A percentile compares a stretch with the other conserved stretches of the same genome.
phyloP scores from a whole-genome alignment of 306 rosid genomes.

The Parietaria judaica region DNA sequence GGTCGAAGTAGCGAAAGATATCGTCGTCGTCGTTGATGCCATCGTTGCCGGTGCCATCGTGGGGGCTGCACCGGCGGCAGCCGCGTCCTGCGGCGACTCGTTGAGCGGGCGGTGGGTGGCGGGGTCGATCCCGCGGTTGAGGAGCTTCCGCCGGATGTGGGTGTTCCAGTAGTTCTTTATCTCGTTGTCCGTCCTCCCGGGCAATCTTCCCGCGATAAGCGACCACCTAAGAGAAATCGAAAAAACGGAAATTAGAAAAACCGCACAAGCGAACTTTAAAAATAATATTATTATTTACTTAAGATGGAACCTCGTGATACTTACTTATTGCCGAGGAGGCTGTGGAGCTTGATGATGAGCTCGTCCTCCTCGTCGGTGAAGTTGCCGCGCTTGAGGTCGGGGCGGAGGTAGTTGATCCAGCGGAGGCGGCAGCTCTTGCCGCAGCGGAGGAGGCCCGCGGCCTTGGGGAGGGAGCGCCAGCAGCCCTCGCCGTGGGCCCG shows the following conservation, averaged over 20 bases:
- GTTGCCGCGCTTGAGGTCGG: slow-evolving; percentile 94
- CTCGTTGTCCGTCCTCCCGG: slow-evolving; percentile 96
- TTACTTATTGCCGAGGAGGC: slow-evolving; percentile 94
- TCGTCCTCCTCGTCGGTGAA: slow-evolving; percentile 94
- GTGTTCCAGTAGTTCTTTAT: slow-evolving; percentile 98
- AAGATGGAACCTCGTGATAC: too few species aligned
- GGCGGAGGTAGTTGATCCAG: slow-evolving; percentile 97
- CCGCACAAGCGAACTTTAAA: not conserved
- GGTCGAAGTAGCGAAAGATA: slow-evolving; percentile 46
- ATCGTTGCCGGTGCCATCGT: not conserved
- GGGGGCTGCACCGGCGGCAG: slow-evolving; percentile 9
- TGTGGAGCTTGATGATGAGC: slow-evolving; percentile 95
- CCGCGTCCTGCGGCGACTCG: slow-evolving; percentile 30
- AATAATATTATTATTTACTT: not conserved
- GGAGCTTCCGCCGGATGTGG: slow-evolving; percentile 88
- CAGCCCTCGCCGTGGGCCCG: slow-evolving; percentile 95
- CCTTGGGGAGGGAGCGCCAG: slow-evolving; percentile 96
- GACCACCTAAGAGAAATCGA: slow-evolving; percentile 58
- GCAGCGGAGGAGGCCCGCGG: slow-evolving; percentile 95
- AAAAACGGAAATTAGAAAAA: not conserved
- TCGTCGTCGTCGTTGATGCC: slow-evolving; percentile 18
- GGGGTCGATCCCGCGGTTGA: slow-evolving; percentile 92
- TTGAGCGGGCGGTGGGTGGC: slow-evolving; percentile 68
- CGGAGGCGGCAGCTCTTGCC: slow-evolving; percentile 96
- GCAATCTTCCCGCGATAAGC: slow-evolving; percentile 83